These are phyloP conservation scores for Sutorius australiensis DNA, from an alignment of 768 basidiomycete genomes.

Conservation along the genomic window DNA sequence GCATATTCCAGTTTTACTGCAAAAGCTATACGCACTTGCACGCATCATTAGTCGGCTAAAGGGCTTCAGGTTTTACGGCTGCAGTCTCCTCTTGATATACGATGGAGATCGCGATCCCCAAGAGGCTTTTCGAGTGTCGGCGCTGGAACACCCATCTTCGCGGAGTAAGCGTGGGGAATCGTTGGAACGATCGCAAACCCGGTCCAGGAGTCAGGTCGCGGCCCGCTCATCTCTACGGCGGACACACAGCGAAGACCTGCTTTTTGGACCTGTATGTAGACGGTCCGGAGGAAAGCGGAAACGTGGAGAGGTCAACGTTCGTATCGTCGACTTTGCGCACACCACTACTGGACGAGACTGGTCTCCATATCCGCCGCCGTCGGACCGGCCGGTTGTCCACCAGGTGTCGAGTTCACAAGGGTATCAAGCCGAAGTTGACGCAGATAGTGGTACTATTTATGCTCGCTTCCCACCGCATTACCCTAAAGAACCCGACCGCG, in stretches of 20 bases:
- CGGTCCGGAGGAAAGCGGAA: slow-evolving; percentile 64
- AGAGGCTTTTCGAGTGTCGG: slow-evolving; percentile 60
- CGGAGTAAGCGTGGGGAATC: slow-evolving; percentile 77
- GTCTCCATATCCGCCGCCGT: slow-evolving; percentile 55
- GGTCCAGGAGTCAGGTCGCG: slow-evolving; percentile 41
- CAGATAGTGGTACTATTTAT: slow-evolving; percentile 76
- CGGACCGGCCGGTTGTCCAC: slow-evolving; percentile 36
- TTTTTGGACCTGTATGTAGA: slow-evolving; percentile 62
- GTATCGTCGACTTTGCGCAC: slow-evolving; percentile 97
- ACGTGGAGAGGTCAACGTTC: slow-evolving; percentile 90
- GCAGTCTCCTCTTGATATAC: slow-evolving; percentile 94
- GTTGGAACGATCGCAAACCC: slow-evolving; percentile 52
- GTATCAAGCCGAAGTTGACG: slow-evolving; percentile 79
- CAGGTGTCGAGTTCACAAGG: slow-evolving; percentile 63
- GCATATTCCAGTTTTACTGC: slow-evolving; percentile 88
- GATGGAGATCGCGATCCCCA: slow-evolving; percentile 92
- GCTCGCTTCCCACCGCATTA: slow-evolving; percentile 95
- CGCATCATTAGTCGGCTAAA: slow-evolving; percentile 83
- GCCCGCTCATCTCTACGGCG: slow-evolving; percentile 54
- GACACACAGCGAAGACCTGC: slow-evolving; percentile 76
- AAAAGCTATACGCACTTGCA: slow-evolving; percentile 92
- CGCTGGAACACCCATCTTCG: slow-evolving; percentile 59
- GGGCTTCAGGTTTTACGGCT: slow-evolving; percentile 98
- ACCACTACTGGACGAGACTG: slow-evolving; percentile 96
- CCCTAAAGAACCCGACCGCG: slow-evolving; percentile 84